Conservation (phyloP, 306 rosid genomes). For the Hylodesmum podocarpum region DNA sequence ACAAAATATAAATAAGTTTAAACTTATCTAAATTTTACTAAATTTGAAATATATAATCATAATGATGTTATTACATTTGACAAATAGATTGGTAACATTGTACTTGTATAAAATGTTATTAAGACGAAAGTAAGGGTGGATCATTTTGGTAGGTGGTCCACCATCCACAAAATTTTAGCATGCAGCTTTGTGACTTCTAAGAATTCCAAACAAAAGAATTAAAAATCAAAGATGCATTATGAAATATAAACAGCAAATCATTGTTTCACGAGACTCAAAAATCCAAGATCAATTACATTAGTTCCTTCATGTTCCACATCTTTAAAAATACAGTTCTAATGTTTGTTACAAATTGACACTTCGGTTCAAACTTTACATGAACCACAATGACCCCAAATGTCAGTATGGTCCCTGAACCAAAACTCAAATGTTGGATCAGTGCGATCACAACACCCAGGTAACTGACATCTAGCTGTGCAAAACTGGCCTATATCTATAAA, state of each 20-base stretch:
- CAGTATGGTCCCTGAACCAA: constrained; percentile 30
- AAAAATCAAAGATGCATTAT: background rate
- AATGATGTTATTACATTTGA: no score
- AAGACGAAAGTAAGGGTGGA: no score
- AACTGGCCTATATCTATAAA: constrained; percentile 31
- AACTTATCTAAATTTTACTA: no score
- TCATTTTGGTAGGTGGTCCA: no score
- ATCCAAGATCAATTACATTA: background rate
- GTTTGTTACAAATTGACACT: constrained; percentile 28
- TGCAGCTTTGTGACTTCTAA: background rate
- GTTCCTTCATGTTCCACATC: background rate
- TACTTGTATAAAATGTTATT: no score
- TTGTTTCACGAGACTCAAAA: background rate
- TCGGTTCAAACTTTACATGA: constrained; percentile 28
- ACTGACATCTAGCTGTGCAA: constrained; percentile 25
- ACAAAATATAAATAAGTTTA: no score
- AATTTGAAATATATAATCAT: no score
- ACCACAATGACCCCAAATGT: constrained; percentile 31
- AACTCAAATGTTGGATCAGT: constrained; percentile 26
- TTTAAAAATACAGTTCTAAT: constrained; percentile 15
- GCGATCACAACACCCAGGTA: constrained; percentile 18
- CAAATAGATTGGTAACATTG: no score
- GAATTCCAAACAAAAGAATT: background rate
- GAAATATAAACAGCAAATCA: background rate
- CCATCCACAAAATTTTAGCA: no score